Conservation (phyloP, 768 basidiomycete species). For the Boletus rufocinnamomeus region DNA sequence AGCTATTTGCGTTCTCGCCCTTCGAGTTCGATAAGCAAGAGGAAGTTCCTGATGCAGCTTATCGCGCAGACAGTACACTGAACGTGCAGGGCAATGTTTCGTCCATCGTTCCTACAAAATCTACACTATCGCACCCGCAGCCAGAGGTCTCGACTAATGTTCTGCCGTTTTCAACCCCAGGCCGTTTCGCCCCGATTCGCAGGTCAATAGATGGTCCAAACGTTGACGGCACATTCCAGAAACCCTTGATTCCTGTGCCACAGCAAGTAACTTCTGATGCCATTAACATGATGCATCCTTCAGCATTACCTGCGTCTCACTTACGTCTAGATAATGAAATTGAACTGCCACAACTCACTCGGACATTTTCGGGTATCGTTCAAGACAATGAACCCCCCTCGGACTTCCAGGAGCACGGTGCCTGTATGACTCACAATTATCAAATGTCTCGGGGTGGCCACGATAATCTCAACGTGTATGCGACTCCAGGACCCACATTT, state of each 20-base stretch:
- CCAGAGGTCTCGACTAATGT: neutral
- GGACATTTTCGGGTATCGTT: slow-evolving; percentile 7
- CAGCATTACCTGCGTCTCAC: slow-evolving; percentile 7
- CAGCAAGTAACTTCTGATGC: slow-evolving; percentile 13
- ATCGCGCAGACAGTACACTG: neutral
- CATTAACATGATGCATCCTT: slow-evolving; percentile 12
- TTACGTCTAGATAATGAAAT: slow-evolving; percentile 24
- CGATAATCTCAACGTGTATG: slow-evolving; percentile 32
- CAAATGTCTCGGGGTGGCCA: slow-evolving; percentile 5
- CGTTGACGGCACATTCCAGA: slow-evolving; percentile 2
- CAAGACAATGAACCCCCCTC: slow-evolving; percentile 14
- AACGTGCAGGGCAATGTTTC: slow-evolving; percentile 1
- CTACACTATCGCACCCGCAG: neutral
- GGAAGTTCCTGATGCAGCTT: neutral
- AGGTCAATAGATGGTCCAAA: neutral
- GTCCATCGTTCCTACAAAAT: slow-evolving; percentile 1
- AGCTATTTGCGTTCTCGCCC: slow-evolving; percentile 34
- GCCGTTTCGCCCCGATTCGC: slow-evolving; percentile 19
- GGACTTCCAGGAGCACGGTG: slow-evolving; percentile 14
- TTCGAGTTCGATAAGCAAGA: slow-evolving; percentile 20
- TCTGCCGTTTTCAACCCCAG: slow-evolving; percentile 30
- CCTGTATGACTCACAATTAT: slow-evolving; percentile 1
- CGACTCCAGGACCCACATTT: slow-evolving; percentile 52
- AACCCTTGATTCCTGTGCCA: slow-evolving; percentile 3
- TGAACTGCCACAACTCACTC: slow-evolving; percentile 2